These are phyloP conservation scores for Blakeslea trispora DNA, from an alignment of 371 early-diverging fungal genomes.

Conservation along the genomic window DNA sequence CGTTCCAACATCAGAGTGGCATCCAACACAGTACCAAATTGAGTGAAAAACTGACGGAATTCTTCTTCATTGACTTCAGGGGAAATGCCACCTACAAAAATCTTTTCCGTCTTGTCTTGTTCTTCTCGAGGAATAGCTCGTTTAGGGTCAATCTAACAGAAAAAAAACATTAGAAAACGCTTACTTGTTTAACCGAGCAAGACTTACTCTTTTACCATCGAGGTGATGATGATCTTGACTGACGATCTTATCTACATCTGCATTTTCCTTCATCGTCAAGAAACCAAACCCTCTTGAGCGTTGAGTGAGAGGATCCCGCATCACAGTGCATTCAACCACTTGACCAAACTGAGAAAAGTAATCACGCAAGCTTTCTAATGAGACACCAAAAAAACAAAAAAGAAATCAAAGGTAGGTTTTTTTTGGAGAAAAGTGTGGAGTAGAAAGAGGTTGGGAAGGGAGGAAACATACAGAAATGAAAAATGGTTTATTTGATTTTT, in stretches of 20 bases:
- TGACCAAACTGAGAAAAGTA: constrained; percentile 80
- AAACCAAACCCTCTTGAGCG: constrained; percentile 92
- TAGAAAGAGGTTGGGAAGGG: background rate
- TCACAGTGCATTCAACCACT: constrained; percentile 68
- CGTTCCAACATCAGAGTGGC: constrained; percentile 80
- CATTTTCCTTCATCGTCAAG: constrained; percentile 74
- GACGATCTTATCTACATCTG: constrained; percentile 72
- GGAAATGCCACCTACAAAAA: constrained; percentile 91
- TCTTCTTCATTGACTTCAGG: constrained; percentile 82
- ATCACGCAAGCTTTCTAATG: constrained; percentile 65
- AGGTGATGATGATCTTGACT: constrained; percentile 68
- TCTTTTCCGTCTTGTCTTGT: constrained; percentile 81
- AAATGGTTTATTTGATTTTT: background rate
- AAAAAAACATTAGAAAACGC: too few species aligned
- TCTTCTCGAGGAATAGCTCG: constrained; percentile 82
- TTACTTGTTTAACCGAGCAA: background rate
- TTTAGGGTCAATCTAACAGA: constrained; percentile 91
- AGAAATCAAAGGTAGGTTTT: background rate
- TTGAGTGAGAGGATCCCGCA: constrained; percentile 80
- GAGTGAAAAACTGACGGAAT: constrained; percentile 72
- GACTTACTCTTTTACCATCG: constrained; percentile 82
- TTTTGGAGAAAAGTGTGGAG: background rate
- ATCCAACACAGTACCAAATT: constrained; percentile 77
- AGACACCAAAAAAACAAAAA: too few species aligned
- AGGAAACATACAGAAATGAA: background rate